Base-by-base conservation (phyloP, 139 green algal species). In the Astrephomene gubernaculifera region DNA sequence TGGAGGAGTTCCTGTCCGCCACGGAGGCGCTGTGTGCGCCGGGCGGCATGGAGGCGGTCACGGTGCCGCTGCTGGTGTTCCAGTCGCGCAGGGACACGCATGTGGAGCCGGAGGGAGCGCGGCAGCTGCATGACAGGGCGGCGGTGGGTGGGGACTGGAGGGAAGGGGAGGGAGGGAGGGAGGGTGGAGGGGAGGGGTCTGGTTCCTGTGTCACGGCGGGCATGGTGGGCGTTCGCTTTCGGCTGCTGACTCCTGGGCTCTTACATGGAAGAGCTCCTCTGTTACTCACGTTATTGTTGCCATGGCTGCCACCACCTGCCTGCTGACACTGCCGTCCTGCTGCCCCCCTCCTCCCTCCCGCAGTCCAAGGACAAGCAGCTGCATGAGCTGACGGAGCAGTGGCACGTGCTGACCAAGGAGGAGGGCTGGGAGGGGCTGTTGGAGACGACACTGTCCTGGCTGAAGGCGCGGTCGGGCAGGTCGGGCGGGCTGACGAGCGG, bases 391-490 rank as follows among this genome's bases (percentile, higher is more conserved):
- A 89, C 89, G 38, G 21, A 82, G 43, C 91, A 92, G 81, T 96
- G 93, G 94, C 94, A 97, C 86, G 89, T 95, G 45, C 75, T 97
- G 36, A 82, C 88, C 41, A 92, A 93, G 71, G 94, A 96, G 85
- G 45, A 73, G 21, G 91, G 91, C 64, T 94, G 92, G 70, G 89
- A 93, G 57, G 67, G 5, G 38, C 76, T 83, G 60, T 4, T 69
- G 27, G 39, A 19, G n/a, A 61, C 72, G 39, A 63, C 60, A 5
- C 2, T 44, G 19, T 41, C 33, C 4, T 83, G 76, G 76, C 61
- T 83, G 60, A 61, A 27, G n/a, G 60, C 41, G 60, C 29, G 57
- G 19, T 60, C 76, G 19, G 45, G 7, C 12, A 53, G 14, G 35
- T 19, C 72, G 25, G 38, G 39, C 39, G 38, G 68, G 35, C 25